Evolutionary conservation across 805 yeast species (phyloP).

Genomic region (Grigorovia transvaalensis): DNA sequence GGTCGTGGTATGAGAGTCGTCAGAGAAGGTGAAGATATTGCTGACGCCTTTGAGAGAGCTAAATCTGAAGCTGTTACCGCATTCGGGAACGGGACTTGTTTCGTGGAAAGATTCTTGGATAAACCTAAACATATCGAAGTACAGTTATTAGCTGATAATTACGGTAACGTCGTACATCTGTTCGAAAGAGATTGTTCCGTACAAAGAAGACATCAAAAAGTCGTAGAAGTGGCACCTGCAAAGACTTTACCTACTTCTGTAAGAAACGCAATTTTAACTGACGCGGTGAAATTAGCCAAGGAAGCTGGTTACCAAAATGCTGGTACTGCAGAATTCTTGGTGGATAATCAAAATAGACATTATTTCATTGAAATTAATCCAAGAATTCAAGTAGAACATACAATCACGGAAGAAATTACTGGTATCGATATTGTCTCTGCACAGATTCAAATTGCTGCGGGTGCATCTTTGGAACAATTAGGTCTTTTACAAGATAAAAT

Average conservation of each 20-base stretch:
- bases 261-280: slow-evolving; percentile 85
- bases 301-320: slow-evolving; percentile 90
- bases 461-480: slow-evolving; percentile 84
- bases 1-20: slow-evolving; percentile 99
- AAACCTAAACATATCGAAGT: slow-evolving; percentile 97
- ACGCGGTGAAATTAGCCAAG: slow-evolving; percentile 87
- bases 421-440: slow-evolving; percentile 98
- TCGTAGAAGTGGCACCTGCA: slow-evolving; percentile 97
- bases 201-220: slow-evolving; percentile 98
- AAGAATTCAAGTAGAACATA: slow-evolving; percentile 96
- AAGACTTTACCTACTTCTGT: slow-evolving; percentile 73
- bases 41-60: slow-evolving; percentile 88
- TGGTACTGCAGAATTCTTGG: slow-evolving; percentile 96
- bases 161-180: slow-evolving; percentile 90
- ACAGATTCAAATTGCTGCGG: slow-evolving; percentile 98
- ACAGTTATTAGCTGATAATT: slow-evolving; percentile 84
- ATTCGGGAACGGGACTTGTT: slow-evolving; percentile 98
- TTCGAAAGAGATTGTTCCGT: slow-evolving; percentile 98
- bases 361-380: slow-evolving; percentile 98
- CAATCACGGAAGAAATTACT: slow-evolving; percentile 96
- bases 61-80: slow-evolving; percentile 88
- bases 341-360: slow-evolving; percentile 87
- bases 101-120: slow-evolving; percentile 90
- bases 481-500: slow-evolving; percentile 91
- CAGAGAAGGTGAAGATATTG: slow-evolving; percentile 87